Evolutionary conservation across 164 flowering plant genomes (phyloP).

Genomic region (Magnolia kwangsiensis): DNA sequence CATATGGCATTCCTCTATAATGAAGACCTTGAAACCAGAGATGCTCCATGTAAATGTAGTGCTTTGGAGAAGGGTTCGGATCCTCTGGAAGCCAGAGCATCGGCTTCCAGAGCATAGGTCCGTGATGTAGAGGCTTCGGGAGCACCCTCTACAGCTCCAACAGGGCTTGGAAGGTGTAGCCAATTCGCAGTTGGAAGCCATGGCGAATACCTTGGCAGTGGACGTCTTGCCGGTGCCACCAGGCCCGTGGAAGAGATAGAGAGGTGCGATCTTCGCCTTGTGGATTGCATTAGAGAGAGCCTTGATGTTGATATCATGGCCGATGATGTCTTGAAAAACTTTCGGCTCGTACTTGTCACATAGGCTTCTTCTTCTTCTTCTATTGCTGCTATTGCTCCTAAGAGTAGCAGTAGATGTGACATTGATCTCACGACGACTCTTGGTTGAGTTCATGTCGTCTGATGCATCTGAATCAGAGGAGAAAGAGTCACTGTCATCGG

Average conservation of each 20-base stretch:
- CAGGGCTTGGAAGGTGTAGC: conserved; percentile 27
- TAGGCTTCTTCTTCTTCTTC: not conserved
- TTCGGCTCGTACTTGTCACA: conserved; percentile 29
- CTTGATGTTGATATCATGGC: conserved; percentile 28
- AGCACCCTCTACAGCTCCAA: conserved; percentile 37
- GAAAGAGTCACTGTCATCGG: too few species aligned
- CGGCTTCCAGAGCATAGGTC: conserved; percentile 33
- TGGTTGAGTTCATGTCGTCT: not conserved
- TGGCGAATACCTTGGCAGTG: conserved; percentile 31
- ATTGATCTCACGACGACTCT: not conserved
- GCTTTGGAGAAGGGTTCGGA: conserved; percentile 30
- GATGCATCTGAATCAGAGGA: not conserved
- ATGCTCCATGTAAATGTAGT: conserved; percentile 22
- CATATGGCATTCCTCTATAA: conserved; percentile 29
- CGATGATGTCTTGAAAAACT: conserved; percentile 28
- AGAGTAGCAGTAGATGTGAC: not conserved
- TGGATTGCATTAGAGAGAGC: conserved; percentile 28
- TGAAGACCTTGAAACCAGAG: conserved; percentile 28
- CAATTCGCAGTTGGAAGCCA: conserved; percentile 38
- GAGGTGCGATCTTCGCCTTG: conserved; percentile 23
- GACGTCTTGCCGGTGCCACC: conserved; percentile 44
- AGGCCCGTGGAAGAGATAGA: conserved; percentile 43
- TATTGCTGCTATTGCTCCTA: not conserved
- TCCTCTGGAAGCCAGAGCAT: conserved; percentile 23
- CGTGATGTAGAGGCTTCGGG: conserved; percentile 30